Base-by-base conservation (phyloP, 306 rosid species). In the Vachellia collinsii region DNA sequence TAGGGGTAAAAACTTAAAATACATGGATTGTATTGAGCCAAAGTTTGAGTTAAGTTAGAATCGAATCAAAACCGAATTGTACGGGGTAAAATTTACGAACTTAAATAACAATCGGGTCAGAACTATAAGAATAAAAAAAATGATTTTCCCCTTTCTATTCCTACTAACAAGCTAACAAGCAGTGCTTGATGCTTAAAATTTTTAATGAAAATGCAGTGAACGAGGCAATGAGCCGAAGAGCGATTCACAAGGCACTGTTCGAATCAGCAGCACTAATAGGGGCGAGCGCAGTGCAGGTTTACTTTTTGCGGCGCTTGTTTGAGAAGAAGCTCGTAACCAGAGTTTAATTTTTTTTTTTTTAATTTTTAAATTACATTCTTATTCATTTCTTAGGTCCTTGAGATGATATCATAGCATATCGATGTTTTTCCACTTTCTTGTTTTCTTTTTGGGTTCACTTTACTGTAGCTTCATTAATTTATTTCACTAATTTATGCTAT, bases 191-290 rank as follows among this genome's bases (percentile, higher is more conserved):
- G 17, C 14, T 25, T 61, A 17, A 23, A 61, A 61, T 25, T 17
- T 22, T 3, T 23, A 10, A 75, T 44, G 13, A 59, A 38, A 59
- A 34, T 91, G 92, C 94, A 93, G 99, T 92, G 87, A 95, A 95
- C 69, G 99, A 92, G 20, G 97, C 87, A 79, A 89, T 95, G 98
- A 82, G 97, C 88, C 77, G 73, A 48, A 89, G 98, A 81, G 97
- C 98, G 73, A 17, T 94, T 7, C 93, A 90, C 79, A 93, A 93
- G 85, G 94, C 93, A 78, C 22, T 93, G 53, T 83, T 95, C 38
- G 98, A 95, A 83, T 90, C 98, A 19, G 87, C 76, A 1, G 94
- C 97, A 12, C 85, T 95, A 11, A 80, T 93, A 25, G 96, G 94
- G 25, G 92, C 91, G 4, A 90, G 97, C 81, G 80, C 84, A 72